Evolutionary conservation across 2,329 filamentous ascomycete genomes (phyloP), one percentile per base, ranked within the genome.

Genomic region (Amesomyces nigricolor): DNA sequence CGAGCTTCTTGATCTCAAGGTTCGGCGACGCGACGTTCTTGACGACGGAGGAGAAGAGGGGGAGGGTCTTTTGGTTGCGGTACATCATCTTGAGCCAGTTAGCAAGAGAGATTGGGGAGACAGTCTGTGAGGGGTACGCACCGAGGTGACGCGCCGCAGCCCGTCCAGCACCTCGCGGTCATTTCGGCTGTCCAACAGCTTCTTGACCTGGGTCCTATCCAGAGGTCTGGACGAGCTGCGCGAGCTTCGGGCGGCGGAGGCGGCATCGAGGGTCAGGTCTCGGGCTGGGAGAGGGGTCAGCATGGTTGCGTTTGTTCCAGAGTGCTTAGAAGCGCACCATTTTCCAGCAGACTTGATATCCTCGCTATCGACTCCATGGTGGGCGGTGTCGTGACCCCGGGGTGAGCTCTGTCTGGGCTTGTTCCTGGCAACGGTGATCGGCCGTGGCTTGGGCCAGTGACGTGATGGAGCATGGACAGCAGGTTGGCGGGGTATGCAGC

Each of bases 11-110:
- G 72, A 97, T 91, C 67, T 95, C 91, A 65, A 96, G 80, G 66
- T 91, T 96, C 13, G 91, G 88, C 38, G 89, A 96, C 29, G 92
- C 92, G 57, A 96, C 90, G 65, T 97, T 99, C 76, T 99, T 99
- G 70, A 99, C 90, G 53, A 99, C 88, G 22, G 91, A 88, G n/a
- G 92, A 95, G 78, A 99, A 99, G 78, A 92, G 95, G 19, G 89
- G 86, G 2, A 95, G 79, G 56, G 91, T 96, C 63, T 89, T 87
- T 70, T 95, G 89, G 64, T 88, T 85, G 63, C 85, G 85, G 74
- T 96, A 97, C 84, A 96, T 95, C 87, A 97, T 92, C 90, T 96
- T 67, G 39, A 53, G 60, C 57, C 10, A 42, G 59, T 52, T 32
- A 48, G 38, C 30, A 13, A 4, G 35, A 9, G 39, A 16, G 14